Conservation (phyloP, 306 rosid genomes). For the Gynostemma pentaphyllum region DNA sequence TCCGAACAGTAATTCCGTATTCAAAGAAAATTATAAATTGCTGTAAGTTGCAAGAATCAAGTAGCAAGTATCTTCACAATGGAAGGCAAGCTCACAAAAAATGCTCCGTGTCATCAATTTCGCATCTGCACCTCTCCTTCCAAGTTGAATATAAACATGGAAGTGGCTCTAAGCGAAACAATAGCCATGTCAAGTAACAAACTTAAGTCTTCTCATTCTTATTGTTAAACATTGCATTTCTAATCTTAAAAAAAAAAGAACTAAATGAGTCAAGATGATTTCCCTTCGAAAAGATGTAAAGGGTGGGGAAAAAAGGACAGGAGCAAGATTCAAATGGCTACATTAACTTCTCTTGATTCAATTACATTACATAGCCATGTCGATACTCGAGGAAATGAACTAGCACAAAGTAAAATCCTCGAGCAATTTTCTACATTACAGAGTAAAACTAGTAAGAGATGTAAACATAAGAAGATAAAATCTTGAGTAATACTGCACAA, state of each 20-base stretch:
- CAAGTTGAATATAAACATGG: not conserved
- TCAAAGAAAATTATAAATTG: not conserved
- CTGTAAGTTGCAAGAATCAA: not conserved
- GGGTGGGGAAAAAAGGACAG: not conserved
- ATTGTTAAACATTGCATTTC: too few relatives aligned
- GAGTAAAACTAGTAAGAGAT: not conserved
- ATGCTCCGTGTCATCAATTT: not conserved
- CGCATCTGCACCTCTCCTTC: not conserved
- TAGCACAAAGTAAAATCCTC: not conserved
- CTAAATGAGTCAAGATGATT: not conserved
- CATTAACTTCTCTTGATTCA: not conserved
- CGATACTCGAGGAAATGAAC: not conserved
- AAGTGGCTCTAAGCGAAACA: not conserved
- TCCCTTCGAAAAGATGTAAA: not conserved
- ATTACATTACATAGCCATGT: slow-evolving; percentile 2
- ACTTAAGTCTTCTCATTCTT: not conserved
- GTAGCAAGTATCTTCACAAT: not conserved
- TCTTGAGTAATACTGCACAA: slow-evolving; percentile 7
- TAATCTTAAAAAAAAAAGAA: too few relatives aligned
- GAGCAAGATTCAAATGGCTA: not conserved
- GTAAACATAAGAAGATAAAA: slow-evolving; percentile 1
- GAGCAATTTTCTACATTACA: slow-evolving; percentile 4
- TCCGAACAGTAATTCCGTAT: not conserved
- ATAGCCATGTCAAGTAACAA: not conserved
- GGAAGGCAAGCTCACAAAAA: not conserved